These are phyloP conservation scores for Thinopyrum elongatum DNA, from an alignment of 176 grass and related monocot species.

Conservation along the genomic window DNA sequence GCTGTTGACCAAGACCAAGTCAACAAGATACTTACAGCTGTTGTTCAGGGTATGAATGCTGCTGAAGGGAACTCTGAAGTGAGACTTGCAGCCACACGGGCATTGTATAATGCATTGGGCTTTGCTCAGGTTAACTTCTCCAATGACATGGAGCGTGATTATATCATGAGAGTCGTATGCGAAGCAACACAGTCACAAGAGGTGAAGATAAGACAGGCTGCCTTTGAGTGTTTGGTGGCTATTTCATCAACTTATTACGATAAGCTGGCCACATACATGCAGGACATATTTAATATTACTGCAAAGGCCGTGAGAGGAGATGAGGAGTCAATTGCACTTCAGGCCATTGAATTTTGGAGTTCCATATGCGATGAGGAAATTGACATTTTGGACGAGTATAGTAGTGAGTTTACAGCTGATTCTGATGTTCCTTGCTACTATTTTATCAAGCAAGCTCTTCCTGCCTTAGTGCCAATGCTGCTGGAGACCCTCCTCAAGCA, in stretches of 20 bases:
- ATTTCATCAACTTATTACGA: constrained; percentile 88
- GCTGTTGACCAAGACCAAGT: constrained; percentile 79
- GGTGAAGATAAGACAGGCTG: constrained; percentile 79
- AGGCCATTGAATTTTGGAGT: constrained; percentile 95
- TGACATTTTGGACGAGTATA: constrained; percentile 82
- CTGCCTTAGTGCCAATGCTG: constrained; percentile 74
- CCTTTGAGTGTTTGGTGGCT: constrained; percentile 84
- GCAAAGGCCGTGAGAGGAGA: constrained; percentile 81
- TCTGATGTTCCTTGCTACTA: constrained; percentile 77
- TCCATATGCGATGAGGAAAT: constrained; percentile 93
- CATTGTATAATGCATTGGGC: constrained; percentile 80
- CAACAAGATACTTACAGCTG: constrained; percentile 84
- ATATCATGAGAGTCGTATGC: constrained; percentile 84
- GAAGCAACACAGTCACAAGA: constrained; percentile 63
- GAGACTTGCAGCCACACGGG: constrained; percentile 65
- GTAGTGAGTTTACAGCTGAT: constrained; percentile 73
- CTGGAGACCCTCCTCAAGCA: constrained; percentile 86
- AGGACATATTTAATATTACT: constrained; percentile 82
- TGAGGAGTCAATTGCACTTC: constrained; percentile 85
- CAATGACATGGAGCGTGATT: constrained; percentile 91
- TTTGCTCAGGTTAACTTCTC: constrained; percentile 85
- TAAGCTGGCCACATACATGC: constrained; percentile 70
- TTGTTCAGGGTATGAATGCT: constrained; percentile 94
- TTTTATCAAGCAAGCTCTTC: constrained; percentile 83
- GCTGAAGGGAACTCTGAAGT: constrained; percentile 72